Evolutionary conservation across 139 green algal species (phyloP), one percentile per base, ranked within the genome.

Genomic region (Marvania coccoides): DNA sequence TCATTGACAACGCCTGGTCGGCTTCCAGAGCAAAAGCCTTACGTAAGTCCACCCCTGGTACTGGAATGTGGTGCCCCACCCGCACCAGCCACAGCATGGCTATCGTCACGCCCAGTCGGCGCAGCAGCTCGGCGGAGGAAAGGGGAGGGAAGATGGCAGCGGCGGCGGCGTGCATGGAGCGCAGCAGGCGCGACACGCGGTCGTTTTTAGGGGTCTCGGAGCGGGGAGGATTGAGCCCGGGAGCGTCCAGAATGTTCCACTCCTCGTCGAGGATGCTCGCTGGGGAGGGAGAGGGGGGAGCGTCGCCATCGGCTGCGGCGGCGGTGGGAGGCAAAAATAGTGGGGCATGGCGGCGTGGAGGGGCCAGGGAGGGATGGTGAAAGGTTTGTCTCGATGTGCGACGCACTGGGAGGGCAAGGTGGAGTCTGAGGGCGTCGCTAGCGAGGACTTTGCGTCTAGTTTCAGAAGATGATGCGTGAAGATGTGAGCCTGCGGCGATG

Each of bases 31-130:
- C 12, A n/a, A 64, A 47, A 14, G 31, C 23, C 28, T 19, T 12
- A n/a, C n/a, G n/a, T 9, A 58, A 23, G 31, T 64, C 12, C 6
- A 64, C 23, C 2, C 57, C 57, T 23, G 57, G 57, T 64, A 64
- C 15, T n/a, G 23, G n/a, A 64, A 64, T 64, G 12, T 64, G 48
- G 26, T 64, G 57, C 26, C 57, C 57, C 19, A 64, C 29, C 13
- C 57, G 30, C 19, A 26, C 57, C 29, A 64, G 0, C 19, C 26
- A 46, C 1, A 64, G 57, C 57, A 64, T 64, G 19, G 5, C 26
- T n/a, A 64, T 23, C 6, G 23, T 64, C 10, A 64, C 57, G 6
- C 6, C 6, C 23, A 47, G 29, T 58, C 57, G 47, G 33, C 33
- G 30, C 8, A 64, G 23, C 23, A 64, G 57, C 2, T 64, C 57